Base-by-base conservation (phyloP, 2,329 filamentous ascomycete genomes). In the Daldinia sp. region DNA sequence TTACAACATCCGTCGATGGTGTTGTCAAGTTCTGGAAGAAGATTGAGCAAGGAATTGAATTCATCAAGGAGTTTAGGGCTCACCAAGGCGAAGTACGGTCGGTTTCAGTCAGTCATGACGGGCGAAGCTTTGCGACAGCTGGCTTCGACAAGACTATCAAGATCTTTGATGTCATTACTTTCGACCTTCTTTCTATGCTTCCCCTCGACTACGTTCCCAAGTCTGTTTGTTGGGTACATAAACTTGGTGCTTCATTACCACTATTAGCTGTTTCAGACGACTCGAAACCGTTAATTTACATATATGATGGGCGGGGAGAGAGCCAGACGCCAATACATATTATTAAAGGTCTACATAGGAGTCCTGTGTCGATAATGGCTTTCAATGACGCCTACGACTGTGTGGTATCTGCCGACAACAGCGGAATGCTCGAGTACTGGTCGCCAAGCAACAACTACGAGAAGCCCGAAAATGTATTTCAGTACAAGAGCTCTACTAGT, bases 11-110 rank as follows among this genome's bases (percentile, higher is more conserved):
- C 0, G 81, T 92, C 41, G 95, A 99, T 75, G 96, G 96, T n/a
- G 90, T 94, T 0, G 94, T 98, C 70, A 99, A 99, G 78, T 99
- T 99, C 77, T 99, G 95, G 95, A 99, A 99, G 81, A 99, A 99
- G 80, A 86, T 91, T 67, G 89, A 87, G 1, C 89, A 92, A 30
- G 92, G 92, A 0, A 91, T 99, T 61, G 96, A 99, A 79, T 99
- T 99, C 74, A 94, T 98, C 54, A 99, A 99, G 79, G 94, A 99
- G 79, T 99, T 97, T 80, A 90, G 89, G 74, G 94, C 95, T 6
- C 96, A 99, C 78, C 84, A 86, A 59, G 92, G 92, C 52, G 92
- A 96, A 74, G 92, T 98, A 73, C 88, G 83, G 63, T 90, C 90
- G 25, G 92, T 95, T 43, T 95, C 89, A 34, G 90, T 92, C 66